Evolutionary conservation across 129 eudicot genomes (phyloP), one percentile per base, ranked within the genome.

Genomic region (Rutidosis leptorrhynchoides): DNA sequence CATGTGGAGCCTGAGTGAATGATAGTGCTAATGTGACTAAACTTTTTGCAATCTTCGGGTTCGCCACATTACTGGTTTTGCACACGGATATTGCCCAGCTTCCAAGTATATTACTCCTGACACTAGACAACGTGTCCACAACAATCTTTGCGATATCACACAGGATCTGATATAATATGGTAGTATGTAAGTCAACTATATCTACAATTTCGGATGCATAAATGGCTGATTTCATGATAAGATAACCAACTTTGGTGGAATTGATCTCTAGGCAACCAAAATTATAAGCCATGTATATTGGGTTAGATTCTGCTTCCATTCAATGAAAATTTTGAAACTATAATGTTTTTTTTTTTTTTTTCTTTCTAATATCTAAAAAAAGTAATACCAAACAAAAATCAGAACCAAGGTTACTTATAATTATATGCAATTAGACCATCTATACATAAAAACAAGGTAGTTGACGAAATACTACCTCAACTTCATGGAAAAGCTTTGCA

Each of bases 141-240:
- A 81, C 77, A 67, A 75, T 68, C 78, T 74, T 76, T 56, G 77
- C 71, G n/a, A 85, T 83, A 71, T 89, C 86, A 59, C 96, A 83
- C 77, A 89, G 78, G 73, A 85, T 64, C 96, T 89, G 84, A n/a
- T 37, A n/a, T 37, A 65, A 71, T 15, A 69, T 70, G 33, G 43
- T 40, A 59, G 65, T 6, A 28, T 26, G 37, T 53, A 33, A 62
- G 59, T 58, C 54, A 63, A 52, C 53, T 63, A 24, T 63, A 33
- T 33, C 60, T 71, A 64, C 55, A 33, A 32, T 5, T 51, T 51
- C 49, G 32, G 48, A 71, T 4, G 11, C 32, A 51, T 52, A 19
- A 10, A 37, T 49, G 21, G 63, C 42, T 58, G 22, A 49, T 23
- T 42, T n/a, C 27, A 24, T 15, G 32, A 42, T 5, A 12, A 6